These are phyloP conservation scores for Trichoderma atrobrunneum DNA, from an alignment of 2,329 filamentous ascomycete species.

Conservation along the genomic window DNA sequence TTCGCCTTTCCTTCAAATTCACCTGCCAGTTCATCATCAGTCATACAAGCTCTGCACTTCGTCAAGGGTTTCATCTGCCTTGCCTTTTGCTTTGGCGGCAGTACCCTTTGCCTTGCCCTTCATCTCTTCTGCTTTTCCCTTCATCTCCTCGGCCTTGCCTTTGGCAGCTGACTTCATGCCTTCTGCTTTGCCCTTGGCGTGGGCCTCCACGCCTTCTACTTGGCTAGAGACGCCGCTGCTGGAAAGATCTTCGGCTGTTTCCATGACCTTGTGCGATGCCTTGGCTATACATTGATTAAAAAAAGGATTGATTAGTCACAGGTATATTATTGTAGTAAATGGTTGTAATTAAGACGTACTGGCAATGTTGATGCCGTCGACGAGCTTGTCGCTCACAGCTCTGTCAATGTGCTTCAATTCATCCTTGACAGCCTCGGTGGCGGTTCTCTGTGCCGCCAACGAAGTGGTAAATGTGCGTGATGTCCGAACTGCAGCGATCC, in stretches of 20 bases:
- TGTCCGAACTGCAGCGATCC: slow-evolving; percentile 38
- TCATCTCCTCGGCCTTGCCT: slow-evolving; percentile 37
- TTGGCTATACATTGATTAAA: slow-evolving; percentile 29
- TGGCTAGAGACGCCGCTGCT: slow-evolving; percentile 37
- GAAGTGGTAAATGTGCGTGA: slow-evolving; percentile 52
- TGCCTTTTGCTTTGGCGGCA: slow-evolving; percentile 40
- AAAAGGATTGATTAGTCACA: neutral
- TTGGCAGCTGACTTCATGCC: slow-evolving; percentile 33
- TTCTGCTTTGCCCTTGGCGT: slow-evolving; percentile 37
- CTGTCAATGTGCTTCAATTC: slow-evolving; percentile 58
- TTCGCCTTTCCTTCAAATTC: neutral
- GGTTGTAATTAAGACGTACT: slow-evolving; percentile 40
- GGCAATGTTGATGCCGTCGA: slow-evolving; percentile 58
- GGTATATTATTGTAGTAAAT: neutral
- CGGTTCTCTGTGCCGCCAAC: slow-evolving; percentile 44
- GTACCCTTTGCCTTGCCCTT: slow-evolving; percentile 45
- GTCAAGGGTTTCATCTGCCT: slow-evolving; percentile 45
- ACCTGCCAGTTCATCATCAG: neutral
- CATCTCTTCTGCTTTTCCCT: slow-evolving; percentile 38
- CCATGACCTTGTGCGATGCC: slow-evolving; percentile 48
- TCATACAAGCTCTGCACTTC: slow-evolving; percentile 35
- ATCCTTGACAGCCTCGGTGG: slow-evolving; percentile 57
- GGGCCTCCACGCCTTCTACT: slow-evolving; percentile 32
- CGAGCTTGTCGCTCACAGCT: slow-evolving; percentile 58
- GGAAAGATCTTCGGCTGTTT: slow-evolving; percentile 37